Evolutionary conservation across 495 filamentous ascomycete genomes (phyloP).

Genomic region (Pyronema omphalodes): DNA sequence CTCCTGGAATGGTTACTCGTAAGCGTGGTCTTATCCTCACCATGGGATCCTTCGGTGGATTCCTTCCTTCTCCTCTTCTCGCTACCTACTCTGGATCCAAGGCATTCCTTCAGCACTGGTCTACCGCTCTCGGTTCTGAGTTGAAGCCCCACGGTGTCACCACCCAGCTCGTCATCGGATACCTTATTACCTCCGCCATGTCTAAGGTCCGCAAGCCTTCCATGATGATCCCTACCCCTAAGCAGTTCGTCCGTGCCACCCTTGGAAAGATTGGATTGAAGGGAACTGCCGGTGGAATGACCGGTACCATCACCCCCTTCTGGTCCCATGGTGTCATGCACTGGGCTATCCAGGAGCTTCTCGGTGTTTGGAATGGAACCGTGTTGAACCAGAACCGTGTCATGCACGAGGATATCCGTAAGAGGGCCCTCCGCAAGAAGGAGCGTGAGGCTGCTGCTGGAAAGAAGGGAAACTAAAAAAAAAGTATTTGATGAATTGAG

Average conservation of each 20-base stretch:
- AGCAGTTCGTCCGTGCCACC: constrained; percentile 58
- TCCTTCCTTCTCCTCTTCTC: constrained; percentile 76
- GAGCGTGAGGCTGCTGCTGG: constrained; percentile 42
- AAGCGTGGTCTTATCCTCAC: constrained; percentile 80
- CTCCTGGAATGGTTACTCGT: constrained; percentile 65
- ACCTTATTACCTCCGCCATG: constrained; percentile 91
- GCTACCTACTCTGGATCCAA: constrained; percentile 97
- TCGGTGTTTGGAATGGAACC: constrained; percentile 44
- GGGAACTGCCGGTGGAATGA: constrained; percentile 53
- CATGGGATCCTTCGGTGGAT: constrained; percentile 89
- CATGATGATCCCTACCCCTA: constrained; percentile 59
- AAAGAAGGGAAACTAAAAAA: constrained; percentile 13
- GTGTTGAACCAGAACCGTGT: constrained; percentile 49
- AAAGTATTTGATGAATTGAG: neutral
- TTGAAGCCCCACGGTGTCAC: constrained; percentile 59
- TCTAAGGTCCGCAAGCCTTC: constrained; percentile 72
- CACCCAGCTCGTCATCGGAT: constrained; percentile 71
- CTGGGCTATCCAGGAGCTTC: constrained; percentile 55
- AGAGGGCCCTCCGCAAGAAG: constrained; percentile 72
- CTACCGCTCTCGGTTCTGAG: constrained; percentile 65
- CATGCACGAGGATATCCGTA: constrained; percentile 76
- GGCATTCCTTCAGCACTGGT: constrained; percentile 97
- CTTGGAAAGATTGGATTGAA: constrained; percentile 65
- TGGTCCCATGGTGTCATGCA: constrained; percentile 84
- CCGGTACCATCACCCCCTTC: constrained; percentile 73